Evolutionary conservation across 176 grass and related monocot genomes (phyloP).

Genomic region (Ensete glaucum): DNA sequence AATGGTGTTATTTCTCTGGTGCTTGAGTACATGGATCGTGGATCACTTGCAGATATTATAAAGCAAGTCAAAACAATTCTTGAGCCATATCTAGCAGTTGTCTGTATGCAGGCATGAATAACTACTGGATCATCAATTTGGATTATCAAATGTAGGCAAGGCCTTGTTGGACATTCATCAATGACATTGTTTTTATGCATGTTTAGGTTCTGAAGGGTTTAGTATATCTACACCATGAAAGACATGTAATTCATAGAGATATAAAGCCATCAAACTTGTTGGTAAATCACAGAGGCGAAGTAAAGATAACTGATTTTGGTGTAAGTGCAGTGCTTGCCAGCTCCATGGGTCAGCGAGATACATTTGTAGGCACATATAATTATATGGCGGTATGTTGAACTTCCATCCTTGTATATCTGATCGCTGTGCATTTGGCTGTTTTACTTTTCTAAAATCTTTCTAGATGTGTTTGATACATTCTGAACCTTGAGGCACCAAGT

Average conservation of each 20-base stretch:
- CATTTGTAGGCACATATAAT: constrained; percentile 93
- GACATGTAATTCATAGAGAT: constrained; percentile 94
- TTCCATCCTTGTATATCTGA: background rate
- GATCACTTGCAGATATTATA: constrained; percentile 84
- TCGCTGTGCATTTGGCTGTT: background rate
- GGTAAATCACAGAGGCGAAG: constrained; percentile 87
- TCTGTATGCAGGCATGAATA: constrained; percentile 75
- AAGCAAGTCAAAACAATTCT: constrained; percentile 97
- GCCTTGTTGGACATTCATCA: background rate
- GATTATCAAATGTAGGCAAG: too few species aligned
- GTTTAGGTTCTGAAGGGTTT: constrained; percentile 85
- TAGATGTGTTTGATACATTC: background rate
- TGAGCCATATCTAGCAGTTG: constrained; percentile 84
- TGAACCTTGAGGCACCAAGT: constrained; percentile 8
- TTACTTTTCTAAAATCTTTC: background rate
- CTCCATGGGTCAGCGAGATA: constrained; percentile 89
- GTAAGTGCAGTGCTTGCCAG: constrained; percentile 85
- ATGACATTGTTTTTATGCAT: background rate
- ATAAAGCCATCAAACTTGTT: constrained; percentile 95
- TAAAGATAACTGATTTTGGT: constrained; percentile 92
- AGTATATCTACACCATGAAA: constrained; percentile 86
- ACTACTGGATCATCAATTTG: background rate
- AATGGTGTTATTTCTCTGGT: constrained; percentile 98
- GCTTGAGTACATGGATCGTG: constrained; percentile 93
- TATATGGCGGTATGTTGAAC: constrained; percentile 86